Percentiles rank a stretch among this genome's conserved stretches.
These are phyloP conservation scores for Aspergillus unguis DNA, from an alignment of 2,329 filamentous ascomycete species.

Conservation along the genomic window DNA sequence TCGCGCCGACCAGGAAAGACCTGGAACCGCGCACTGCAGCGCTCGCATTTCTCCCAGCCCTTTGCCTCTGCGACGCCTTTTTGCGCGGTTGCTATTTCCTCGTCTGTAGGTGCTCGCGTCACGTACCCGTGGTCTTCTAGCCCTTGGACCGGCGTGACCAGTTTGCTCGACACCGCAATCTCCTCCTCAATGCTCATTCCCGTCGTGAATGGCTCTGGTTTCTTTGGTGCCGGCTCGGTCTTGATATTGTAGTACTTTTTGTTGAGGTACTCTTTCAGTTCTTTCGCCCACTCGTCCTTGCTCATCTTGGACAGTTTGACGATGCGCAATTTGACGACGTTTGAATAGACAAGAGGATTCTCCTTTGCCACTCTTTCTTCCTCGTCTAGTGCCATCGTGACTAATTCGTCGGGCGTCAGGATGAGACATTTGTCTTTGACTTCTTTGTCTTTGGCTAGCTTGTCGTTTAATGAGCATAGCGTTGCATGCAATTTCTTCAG, in stretches of 20 bases:
- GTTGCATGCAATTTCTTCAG: constrained; percentile 43
- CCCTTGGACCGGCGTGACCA: constrained; percentile 62
- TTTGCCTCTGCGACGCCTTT: constrained; percentile 63
- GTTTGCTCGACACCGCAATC: constrained; percentile 57
- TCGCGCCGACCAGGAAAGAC: constrained; percentile 82
- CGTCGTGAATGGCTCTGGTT: constrained; percentile 60
- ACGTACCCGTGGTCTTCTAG: constrained; percentile 76
- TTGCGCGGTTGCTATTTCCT: constrained; percentile 64
- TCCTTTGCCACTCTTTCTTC: constrained; percentile 72
- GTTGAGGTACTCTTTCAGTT: constrained; percentile 49
- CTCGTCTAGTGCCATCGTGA: constrained; percentile 53
- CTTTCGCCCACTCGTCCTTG: constrained; percentile 66
- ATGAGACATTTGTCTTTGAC: constrained; percentile 32
- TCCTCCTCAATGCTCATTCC: constrained; percentile 68
- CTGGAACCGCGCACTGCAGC: constrained; percentile 81
- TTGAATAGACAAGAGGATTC: constrained; percentile 70
- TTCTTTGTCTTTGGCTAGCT: constrained; percentile 32
- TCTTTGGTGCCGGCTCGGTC: constrained; percentile 30
- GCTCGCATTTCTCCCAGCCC: constrained; percentile 85
- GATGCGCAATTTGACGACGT: constrained; percentile 79
- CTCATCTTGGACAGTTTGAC: constrained; percentile 73
- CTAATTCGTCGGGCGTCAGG: constrained; percentile 43
- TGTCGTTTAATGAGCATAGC: constrained; percentile 42
- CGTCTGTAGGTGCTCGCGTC: constrained; percentile 59
- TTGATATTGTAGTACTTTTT: constrained; percentile 35